Conservation (phyloP, 208 protist species). For the Angomonas desouzai region DNA sequence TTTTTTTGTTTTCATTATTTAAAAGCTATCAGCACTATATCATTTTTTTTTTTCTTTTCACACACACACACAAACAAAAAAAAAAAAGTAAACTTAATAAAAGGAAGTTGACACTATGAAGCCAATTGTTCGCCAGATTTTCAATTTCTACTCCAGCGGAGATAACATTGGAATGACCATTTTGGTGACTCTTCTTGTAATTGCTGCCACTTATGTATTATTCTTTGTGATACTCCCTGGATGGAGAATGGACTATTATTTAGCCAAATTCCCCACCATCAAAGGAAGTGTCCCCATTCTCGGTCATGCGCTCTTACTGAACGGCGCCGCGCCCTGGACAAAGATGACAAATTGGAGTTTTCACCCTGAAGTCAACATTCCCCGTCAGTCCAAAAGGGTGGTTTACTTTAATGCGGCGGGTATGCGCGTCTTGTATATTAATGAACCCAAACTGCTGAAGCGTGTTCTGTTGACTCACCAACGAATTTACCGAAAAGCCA, state of each 20-base stretch:
- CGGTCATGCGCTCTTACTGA: slow-evolving; percentile 69
- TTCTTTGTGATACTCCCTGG: slow-evolving; percentile 45
- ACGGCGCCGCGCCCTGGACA: slow-evolving; percentile 56
- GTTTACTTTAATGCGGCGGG: slow-evolving; percentile 71
- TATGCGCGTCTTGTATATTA: slow-evolving; percentile 82
- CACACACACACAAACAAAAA: not conserved
- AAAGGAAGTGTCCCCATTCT: slow-evolving; percentile 62
- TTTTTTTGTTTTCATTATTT: too few relatives aligned
- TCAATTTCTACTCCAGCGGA: not conserved
- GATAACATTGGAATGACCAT: slow-evolving; percentile 6
- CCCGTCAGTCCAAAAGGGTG: slow-evolving; percentile 20
- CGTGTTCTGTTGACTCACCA: slow-evolving; percentile 83
- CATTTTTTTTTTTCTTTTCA: too few relatives aligned
- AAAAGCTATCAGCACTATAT: too few relatives aligned
- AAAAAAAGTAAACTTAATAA: slow-evolving; percentile 10
- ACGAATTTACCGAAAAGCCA: slow-evolving; percentile 83
- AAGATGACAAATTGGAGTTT: slow-evolving; percentile 84
- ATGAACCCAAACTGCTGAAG: slow-evolving; percentile 72
- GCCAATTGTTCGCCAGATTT: slow-evolving; percentile 1
- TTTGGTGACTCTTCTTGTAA: slow-evolving; percentile 18
- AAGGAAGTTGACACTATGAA: slow-evolving; percentile 2
- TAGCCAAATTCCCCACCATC: slow-evolving; percentile 60
- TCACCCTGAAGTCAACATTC: slow-evolving; percentile 41
- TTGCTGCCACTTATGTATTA: slow-evolving; percentile 36
- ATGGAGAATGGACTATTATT: slow-evolving; percentile 59